Percentiles rank a stretch among this genome's conserved stretches.
phyloP scores from a whole-genome alignment of 139 green algal species.

The Picocystis salinarum region DNA sequence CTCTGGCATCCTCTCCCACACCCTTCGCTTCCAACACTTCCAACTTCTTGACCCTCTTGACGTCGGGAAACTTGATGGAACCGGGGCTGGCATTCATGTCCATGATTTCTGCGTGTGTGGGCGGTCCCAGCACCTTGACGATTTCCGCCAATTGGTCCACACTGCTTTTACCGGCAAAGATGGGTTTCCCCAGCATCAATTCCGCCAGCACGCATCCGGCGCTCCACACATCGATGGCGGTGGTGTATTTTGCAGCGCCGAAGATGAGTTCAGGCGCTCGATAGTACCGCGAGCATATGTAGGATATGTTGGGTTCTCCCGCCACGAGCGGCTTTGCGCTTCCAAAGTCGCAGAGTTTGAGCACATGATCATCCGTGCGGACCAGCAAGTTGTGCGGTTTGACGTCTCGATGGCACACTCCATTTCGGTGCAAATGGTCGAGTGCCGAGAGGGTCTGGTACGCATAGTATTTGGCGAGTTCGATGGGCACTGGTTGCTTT shows the following conservation, averaged over 20 bases:
- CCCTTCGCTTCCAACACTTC: too few relatives aligned
- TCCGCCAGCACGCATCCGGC: constrained; percentile 96
- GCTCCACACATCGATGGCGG: constrained; percentile 93
- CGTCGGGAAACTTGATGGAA: too few relatives aligned
- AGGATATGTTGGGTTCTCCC: constrained; percentile 97
- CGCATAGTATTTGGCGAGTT: constrained; percentile 87
- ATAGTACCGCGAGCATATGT: constrained; percentile 96
- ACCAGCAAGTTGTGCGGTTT: constrained; percentile 93
- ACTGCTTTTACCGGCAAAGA: constrained; percentile 66
- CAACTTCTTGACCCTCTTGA: too few relatives aligned
- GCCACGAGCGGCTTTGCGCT: constrained; percentile 72
- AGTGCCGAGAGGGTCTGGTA: constrained; percentile 65
- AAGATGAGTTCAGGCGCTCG: constrained; percentile 97
- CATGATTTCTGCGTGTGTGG: too few relatives aligned
- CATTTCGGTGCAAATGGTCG: constrained; percentile 53
- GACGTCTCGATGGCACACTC: constrained; percentile 88
- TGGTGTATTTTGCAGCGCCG: constrained; percentile 92
- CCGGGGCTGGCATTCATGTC: too few relatives aligned
- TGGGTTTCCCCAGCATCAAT: constrained; percentile 78
- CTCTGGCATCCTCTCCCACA: too few relatives aligned
- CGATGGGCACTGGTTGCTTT: constrained; percentile 75
- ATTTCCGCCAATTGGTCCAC: constrained; percentile 99
- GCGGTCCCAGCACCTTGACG: constrained; percentile 84
- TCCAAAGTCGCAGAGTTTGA: constrained; percentile 98
- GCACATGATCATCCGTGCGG: constrained; percentile 71